phyloP scores from a whole-genome alignment of 75 land plant species.

The Selaginella tamariscina region DNA sequence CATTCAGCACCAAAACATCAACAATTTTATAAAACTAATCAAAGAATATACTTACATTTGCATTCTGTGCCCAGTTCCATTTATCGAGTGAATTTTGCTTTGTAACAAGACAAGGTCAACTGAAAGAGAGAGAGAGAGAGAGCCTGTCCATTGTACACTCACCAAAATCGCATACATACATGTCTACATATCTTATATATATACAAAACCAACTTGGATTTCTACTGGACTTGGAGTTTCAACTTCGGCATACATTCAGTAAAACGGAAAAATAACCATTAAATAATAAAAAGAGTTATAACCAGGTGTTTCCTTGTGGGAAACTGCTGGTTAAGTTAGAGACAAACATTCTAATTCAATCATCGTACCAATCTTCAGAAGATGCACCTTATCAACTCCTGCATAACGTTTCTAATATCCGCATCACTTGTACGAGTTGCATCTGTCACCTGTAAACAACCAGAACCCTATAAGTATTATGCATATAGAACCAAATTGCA shows the following conservation, averaged over 20 bases:
- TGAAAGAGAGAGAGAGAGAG: too few species aligned
- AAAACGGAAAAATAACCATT: background rate
- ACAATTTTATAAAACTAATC: too few species aligned
- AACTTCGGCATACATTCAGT: background rate
- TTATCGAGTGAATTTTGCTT: too few species aligned
- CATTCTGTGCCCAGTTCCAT: too few species aligned
- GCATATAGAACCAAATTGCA: too few species aligned
- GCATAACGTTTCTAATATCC: conserved; percentile 1
- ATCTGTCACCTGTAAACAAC: background rate
- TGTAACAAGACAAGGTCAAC: too few species aligned
- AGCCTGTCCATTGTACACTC: too few species aligned
- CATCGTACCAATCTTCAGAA: background rate
- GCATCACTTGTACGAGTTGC: background rate
- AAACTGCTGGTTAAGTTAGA: background rate
- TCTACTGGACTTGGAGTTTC: background rate
- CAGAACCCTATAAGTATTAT: too few species aligned
- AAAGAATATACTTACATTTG: too few species aligned
- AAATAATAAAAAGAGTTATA: background rate
- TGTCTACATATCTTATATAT: too few species aligned
- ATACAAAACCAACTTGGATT: background rate
- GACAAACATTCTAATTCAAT: background rate
- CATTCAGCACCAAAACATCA: too few species aligned
- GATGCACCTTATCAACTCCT: background rate
- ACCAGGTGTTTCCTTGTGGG: background rate
- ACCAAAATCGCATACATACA: too few species aligned